Evolutionary conservation across 75 land plant genomes (phyloP).

Genomic region (Pinus albicaulis): DNA sequence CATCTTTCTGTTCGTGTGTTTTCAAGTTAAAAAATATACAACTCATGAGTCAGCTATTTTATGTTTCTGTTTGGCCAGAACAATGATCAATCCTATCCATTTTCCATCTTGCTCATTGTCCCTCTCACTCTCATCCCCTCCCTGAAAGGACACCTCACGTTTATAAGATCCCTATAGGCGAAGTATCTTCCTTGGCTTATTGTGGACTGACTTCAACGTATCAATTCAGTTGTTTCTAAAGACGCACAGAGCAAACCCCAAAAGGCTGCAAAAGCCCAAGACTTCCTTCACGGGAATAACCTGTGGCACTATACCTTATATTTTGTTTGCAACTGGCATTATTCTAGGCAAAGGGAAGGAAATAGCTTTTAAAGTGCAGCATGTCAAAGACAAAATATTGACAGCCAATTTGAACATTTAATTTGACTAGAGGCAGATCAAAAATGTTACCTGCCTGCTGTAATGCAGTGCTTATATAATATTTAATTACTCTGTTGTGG

Average conservation of each 20-base stretch:
- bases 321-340: neutral
- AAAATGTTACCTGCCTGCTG: slow-evolving; percentile 7
- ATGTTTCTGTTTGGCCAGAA: no score
- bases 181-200: neutral
- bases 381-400: neutral
- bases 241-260: neutral
- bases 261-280: neutral
- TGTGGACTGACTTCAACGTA: neutral
- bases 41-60: no score
- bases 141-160: neutral
- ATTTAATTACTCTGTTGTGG: slow-evolving; percentile 1
- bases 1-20: no score
- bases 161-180: neutral
- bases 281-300: neutral
- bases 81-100: neutral
- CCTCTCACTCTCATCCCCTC: neutral
- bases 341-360: neutral
- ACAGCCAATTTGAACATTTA: neutral
- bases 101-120: neutral
- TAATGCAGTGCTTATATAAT: neutral
- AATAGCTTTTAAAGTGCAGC: neutral
- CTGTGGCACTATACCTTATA: neutral
- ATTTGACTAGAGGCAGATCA: slow-evolving; percentile 6
- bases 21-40: no score
- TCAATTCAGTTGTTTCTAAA: neutral